Evolutionary conservation across 2,329 filamentous ascomycete genomes (phyloP).

Genomic region (Sphaerulina populicola): DNA sequence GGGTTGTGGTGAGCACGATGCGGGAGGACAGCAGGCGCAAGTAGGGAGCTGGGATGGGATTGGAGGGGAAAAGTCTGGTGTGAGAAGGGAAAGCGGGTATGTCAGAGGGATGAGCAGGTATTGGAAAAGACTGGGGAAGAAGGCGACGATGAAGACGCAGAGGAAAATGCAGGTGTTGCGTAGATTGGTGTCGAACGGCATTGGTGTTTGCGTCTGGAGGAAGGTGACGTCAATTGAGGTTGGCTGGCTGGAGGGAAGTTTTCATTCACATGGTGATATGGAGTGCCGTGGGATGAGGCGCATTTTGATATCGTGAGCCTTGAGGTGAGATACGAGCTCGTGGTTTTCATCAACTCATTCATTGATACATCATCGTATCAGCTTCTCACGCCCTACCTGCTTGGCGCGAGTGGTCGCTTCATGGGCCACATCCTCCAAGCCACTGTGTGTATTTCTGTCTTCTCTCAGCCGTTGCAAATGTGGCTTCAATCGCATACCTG

Average conservation of each 20-base stretch:
- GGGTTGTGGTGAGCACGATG: slow-evolving; percentile 20
- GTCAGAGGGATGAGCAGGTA: slow-evolving; percentile 30
- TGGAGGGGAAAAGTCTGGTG: slow-evolving; percentile 30
- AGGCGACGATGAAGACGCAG: slow-evolving; percentile 42
- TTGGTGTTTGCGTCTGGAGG: slow-evolving; percentile 9
- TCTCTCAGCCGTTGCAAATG: neutral
- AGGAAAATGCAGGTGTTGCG: slow-evolving; percentile 41
- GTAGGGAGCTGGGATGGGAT: slow-evolving; percentile 23
- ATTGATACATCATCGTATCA: slow-evolving; percentile 2
- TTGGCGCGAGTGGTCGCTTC: neutral
- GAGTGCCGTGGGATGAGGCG: slow-evolving; percentile 5
- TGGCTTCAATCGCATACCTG: slow-evolving; percentile 5
- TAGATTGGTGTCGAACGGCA: slow-evolving; percentile 26
- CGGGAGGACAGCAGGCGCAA: slow-evolving; percentile 31
- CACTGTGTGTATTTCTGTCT: neutral
- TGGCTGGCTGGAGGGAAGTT: slow-evolving; percentile 5
- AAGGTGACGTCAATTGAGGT: slow-evolving; percentile 5
- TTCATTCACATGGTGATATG: slow-evolving; percentile 1
- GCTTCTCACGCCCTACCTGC: neutral
- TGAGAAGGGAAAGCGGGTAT: slow-evolving; percentile 21
- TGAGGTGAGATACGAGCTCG: neutral
- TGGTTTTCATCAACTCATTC: neutral
- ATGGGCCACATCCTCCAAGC: neutral
- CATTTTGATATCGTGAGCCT: neutral
- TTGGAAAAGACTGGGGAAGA: slow-evolving; percentile 44